Evolutionary conservation across 345 rosid species (phyloP).

Genomic region (Theobroma cacao): DNA sequence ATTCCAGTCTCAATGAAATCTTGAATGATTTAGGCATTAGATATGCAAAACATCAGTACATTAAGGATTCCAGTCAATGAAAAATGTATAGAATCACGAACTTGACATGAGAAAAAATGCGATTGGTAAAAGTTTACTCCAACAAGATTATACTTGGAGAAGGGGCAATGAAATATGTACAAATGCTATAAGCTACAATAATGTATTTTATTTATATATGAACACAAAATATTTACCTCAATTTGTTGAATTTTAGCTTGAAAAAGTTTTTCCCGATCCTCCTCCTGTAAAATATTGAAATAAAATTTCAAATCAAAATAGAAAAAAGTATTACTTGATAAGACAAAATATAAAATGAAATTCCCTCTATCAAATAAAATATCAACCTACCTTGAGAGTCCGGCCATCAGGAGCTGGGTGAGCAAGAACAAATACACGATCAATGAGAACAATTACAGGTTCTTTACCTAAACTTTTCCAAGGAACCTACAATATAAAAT

Average conservation of each 20-base stretch:
- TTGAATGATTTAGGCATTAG: background rate
- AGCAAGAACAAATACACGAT: slow-evolving; percentile 90
- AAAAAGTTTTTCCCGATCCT: slow-evolving; percentile 77
- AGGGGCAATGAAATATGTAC: background rate
- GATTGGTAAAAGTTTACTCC: background rate
- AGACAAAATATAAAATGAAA: background rate
- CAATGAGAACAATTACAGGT: slow-evolving; percentile 90
- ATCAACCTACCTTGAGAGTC: slow-evolving; percentile 53
- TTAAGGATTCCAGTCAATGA: background rate
- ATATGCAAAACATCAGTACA: background rate
- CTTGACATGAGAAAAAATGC: background rate
- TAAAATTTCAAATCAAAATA: background rate
- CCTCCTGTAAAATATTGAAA: slow-evolving; percentile 50
- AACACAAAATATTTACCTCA: slow-evolving; percentile 48
- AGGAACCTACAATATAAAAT: slow-evolving; percentile 61
- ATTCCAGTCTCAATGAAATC: background rate
- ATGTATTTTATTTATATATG: background rate
- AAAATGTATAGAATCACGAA: background rate
- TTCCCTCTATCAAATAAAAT: slow-evolving; percentile 11
- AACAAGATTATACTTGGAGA: background rate
- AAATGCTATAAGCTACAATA: background rate
- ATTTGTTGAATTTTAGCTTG: slow-evolving; percentile 93
- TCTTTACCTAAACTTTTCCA: slow-evolving; percentile 99
- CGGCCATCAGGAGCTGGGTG: slow-evolving; percentile 65
- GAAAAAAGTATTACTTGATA: background rate